phyloP scores from a whole-genome alignment of 192 early-diverging fungal genomes.

The Backusella tarrabulga region DNA sequence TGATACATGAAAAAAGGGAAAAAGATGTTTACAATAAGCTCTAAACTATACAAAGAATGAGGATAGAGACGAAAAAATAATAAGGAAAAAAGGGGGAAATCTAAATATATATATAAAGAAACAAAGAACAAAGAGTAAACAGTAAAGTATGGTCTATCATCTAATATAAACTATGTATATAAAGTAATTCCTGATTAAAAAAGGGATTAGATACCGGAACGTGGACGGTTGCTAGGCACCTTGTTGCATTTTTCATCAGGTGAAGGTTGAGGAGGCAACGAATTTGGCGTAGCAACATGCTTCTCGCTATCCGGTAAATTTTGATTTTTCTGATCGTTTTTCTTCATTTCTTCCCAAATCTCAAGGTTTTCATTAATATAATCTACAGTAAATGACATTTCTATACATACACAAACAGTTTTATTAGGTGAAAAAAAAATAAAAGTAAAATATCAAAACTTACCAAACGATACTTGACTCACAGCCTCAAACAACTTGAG shows the following conservation, averaged over 20 bases:
- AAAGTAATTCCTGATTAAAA: neutral
- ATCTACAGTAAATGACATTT: constrained; percentile 30
- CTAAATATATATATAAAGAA: neutral
- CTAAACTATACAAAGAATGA: neutral
- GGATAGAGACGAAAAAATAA: neutral
- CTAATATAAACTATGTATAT: neutral
- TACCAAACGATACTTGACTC: constrained; percentile 48
- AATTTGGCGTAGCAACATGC: neutral
- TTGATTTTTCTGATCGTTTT: neutral
- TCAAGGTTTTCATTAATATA: constrained; percentile 29
- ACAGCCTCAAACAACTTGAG: constrained; percentile 49
- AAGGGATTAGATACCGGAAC: neutral
- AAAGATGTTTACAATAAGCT: neutral
- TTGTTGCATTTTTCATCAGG: neutral
- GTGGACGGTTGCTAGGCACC: neutral
- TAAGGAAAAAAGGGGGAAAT: neutral
- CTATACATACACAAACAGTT: neutral
- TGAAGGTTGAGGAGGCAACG: neutral
- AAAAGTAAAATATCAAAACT: neutral
- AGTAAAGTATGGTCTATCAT: neutral
- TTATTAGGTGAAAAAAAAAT: neutral
- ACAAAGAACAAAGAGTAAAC: neutral
- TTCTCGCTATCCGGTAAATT: neutral
- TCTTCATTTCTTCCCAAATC: constrained; percentile 26
- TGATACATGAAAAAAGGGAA: neutral